Base-by-base conservation (phyloP, 2,329 filamentous ascomycete species). In the Xylariales sp. region DNA sequence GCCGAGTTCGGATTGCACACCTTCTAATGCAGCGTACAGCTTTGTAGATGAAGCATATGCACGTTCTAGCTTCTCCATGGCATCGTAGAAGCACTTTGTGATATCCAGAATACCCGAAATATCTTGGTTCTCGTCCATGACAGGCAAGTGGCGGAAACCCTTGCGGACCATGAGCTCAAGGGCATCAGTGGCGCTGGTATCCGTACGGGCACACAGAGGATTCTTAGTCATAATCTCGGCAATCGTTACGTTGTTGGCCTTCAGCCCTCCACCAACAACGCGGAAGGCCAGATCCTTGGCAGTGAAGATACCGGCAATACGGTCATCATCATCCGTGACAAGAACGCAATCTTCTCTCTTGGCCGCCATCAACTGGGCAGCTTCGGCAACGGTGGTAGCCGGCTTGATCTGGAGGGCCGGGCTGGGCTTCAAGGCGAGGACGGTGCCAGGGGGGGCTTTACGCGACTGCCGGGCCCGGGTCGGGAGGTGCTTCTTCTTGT, bases 151-250 rank as follows among this genome's bases (percentile, higher is more conserved):
- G 52, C 93, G 82, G 73, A 98, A 98, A 14, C 93, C 93, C 69
- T 97, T 97, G 52, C 91, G 79, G 40, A 98, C 93, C 93, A 98
- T 98, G 41, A 97, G 75, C 63, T 98, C 91, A 46, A 98, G 70
- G 21, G 93, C 93, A 71, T 98, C 93, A 29, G 93, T 98, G 24
- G 93, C 93, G 64, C 91, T 97, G 23, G 93, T 98, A 60, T 98
- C 93, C 41, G 93, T 98, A 61, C 93, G 83, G 38, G 93, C 93
- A 62, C 93, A 98, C 13, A 98, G 79, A 10, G 93, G 93, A 69
- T 98, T 98, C 74, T 97, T 96, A 60, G 93, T 98, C 93, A 98
- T 98, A 63, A 98, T 98, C 59, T 97, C 90, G 50, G 89, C 86
- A 59, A 98, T 96, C 16, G 88, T 95, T 52, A 97, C 81, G 59